A percentile compares a stretch with the other conserved stretches of the same genome.
phyloP scores from a whole-genome alignment of 2,329 filamentous ascomycete species.

The Stagonosporopsis cucurbitacearum region DNA sequence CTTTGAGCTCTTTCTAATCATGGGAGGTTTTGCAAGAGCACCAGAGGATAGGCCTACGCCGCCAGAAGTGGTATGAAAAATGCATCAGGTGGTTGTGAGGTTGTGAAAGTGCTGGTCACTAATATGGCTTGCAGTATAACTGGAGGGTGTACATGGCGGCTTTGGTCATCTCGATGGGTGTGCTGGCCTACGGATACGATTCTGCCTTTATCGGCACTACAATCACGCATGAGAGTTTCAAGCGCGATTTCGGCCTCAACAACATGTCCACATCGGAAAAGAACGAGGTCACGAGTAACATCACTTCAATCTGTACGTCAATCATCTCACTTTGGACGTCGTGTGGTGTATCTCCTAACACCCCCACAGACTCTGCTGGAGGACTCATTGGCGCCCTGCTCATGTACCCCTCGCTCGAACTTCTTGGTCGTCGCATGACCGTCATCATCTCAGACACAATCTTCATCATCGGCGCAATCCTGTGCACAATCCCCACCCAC shows the following conservation, averaged over 20 bases:
- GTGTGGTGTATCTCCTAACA: not conserved
- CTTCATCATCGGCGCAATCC: conserved; percentile 51
- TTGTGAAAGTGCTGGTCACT: not conserved
- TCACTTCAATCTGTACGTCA: conserved; percentile 52
- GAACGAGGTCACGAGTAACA: conserved; percentile 54
- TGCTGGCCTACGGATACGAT: conserved; percentile 68
- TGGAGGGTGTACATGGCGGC: conserved; percentile 65
- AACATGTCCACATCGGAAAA: conserved; percentile 54
- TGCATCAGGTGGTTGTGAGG: conserved; percentile 1
- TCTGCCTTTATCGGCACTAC: conserved; percentile 80
- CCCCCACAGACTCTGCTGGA: conserved; percentile 51
- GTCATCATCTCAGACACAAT: conserved; percentile 56
- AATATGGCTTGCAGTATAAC: conserved; percentile 54
- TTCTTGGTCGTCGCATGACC: conserved; percentile 59
- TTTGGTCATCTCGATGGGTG: conserved; percentile 61
- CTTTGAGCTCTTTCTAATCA: conserved; percentile 25
- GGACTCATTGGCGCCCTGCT: conserved; percentile 61
- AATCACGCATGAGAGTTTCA: conserved; percentile 72
- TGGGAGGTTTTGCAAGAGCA: conserved; percentile 53
- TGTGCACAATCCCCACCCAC: conserved; percentile 44
- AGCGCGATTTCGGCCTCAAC: conserved; percentile 69
- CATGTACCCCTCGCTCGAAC: conserved; percentile 54
- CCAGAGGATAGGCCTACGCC: conserved; percentile 64
- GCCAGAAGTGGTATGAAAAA: conserved; percentile 53
- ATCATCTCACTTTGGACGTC: not conserved